A percentile compares a stretch with the other conserved stretches of the same genome.
phyloP scores from a whole-genome alignment of 225 moss, liverwort and hornwort genomes.

The Pleurozium schreberi region DNA sequence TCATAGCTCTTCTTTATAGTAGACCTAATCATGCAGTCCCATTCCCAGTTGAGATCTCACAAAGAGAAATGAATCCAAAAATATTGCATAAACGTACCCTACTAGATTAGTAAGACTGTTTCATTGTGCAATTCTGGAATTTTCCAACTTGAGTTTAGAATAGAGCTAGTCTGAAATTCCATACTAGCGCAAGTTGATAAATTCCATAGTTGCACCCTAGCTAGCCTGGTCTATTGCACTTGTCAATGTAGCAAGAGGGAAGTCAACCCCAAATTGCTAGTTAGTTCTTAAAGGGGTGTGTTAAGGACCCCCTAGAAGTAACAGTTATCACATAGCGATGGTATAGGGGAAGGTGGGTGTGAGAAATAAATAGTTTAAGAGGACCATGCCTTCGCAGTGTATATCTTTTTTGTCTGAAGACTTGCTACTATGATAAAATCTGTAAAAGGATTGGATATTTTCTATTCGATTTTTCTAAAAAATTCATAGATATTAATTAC shows the following conservation, averaged over 20 bases:
- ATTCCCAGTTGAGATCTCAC: neutral
- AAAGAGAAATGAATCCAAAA: neutral
- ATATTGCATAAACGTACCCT: too few relatives aligned
- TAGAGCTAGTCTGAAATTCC: neutral
- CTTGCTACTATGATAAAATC: neutral
- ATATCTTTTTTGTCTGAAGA: accelerated
- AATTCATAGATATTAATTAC: too few relatives aligned
- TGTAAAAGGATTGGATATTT: neutral
- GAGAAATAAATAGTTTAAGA: neutral
- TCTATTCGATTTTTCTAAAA: too few relatives aligned
- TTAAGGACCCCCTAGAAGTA: neutral
- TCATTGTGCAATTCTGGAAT: neutral
- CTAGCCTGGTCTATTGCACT: neutral
- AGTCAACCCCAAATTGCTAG: neutral
- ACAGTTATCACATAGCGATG: too few relatives aligned
- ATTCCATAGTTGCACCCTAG: neutral
- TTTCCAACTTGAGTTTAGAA: neutral
- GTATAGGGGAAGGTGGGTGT: neutral
- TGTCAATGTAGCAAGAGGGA: neutral
- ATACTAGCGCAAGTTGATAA: neutral
- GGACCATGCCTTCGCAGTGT: accelerated
- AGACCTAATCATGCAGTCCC: too few relatives aligned
- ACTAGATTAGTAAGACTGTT: too few relatives aligned
- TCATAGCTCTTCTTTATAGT: too few relatives aligned
- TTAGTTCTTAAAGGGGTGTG: neutral